Evolutionary conservation across 345 rosid species (phyloP), one percentile per base, ranked within the genome.

Genomic region (Citrus medica): DNA sequence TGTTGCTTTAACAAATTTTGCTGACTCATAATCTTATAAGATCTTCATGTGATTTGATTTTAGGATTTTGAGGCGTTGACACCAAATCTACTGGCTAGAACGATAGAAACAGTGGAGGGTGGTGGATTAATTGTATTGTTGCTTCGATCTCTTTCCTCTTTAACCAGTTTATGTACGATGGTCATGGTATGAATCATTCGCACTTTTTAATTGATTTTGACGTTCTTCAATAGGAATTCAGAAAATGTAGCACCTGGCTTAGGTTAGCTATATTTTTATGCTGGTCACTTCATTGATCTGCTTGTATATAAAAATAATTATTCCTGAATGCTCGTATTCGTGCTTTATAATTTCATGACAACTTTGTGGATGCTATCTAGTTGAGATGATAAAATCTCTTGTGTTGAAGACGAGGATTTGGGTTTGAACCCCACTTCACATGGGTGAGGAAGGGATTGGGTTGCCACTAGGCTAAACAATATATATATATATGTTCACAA

Each of bases 21-120:
- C 30, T 25, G n/a, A 21, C 73, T 61, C 16, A 9, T 71, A 35
- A 14, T 79, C 59, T 60, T 75, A 35, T 78, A 27, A 51, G 7
- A 55, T 84, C 53, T 53, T 38, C 74, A 24, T 64, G 42, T 66
- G 32, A 69, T 69, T 72, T 82, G 60, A 35, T 65, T 64, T 71
- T 85, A 95, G 99, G 99, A 96, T 82, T 96, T 96, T 86, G 98
- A 93, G 86, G 99, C 99, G 37, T 76, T 96, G 80, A 93, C 99
- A 48, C 99, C 98, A 30, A 96, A 96, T 89, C 90, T 96, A 40
- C 86, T 93, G 70, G 99, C 98, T 27, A 93, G 99, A 82, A 96
- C 99, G 5, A 91, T 94, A 73, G 99, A 96, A 84, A 96, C 99
- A 25, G 99, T 96, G 68, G 92, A 96, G 82, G 99, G 99, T 74